Evolutionary conservation across 805 yeast genomes (phyloP), one percentile per base, ranked within the genome.

Genomic region (Barnettozyma wickerhamii): DNA sequence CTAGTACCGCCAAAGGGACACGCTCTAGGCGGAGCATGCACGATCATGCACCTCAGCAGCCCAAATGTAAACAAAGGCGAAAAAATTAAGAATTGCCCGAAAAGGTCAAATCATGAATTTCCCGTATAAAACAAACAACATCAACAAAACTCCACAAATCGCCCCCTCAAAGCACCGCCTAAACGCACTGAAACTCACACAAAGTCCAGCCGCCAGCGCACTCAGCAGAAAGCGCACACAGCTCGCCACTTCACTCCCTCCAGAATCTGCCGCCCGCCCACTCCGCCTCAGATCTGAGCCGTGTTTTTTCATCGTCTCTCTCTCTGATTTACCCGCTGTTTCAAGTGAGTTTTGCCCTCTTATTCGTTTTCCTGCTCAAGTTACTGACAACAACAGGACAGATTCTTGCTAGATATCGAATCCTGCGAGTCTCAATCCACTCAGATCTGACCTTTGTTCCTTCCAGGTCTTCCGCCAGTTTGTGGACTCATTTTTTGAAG

Each of bases 11-110:
- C n/a, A n/a, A n/a, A n/a, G n/a, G n/a, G n/a, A n/a, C n/a, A n/a
- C n/a, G n/a, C n/a, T n/a, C 34, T 19, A 31, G 34, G 26, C 34
- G 17, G 34, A 31, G 12, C 23, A 31, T 33, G 36, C 36, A 33
- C 18, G 17, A 7, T 17, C n/a, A 21, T 23, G 36, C 29, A 33
- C n/a, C n/a, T n/a, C n/a, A n/a, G n/a, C n/a, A n/a, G n/a, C n/a
- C 5, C 27, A 33, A 33, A 23, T 21, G 36, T 33, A 33, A 33
- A 33, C 36, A 33, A 33, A 33, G 29, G 14, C 9, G 10, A 35
- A 35, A 35, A 35, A 26, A 6, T 10, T 10, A 24, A 12, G 26
- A 26, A 34, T 34, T 34, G 21, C 31, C 37, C 29, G 27, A 35
- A 35, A 17, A 19, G 30, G 30, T 10, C 17, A 17, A 35, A 13